phyloP scores from a whole-genome alignment of 352 stramenopile species.

The Ophiocytium majus region DNA sequence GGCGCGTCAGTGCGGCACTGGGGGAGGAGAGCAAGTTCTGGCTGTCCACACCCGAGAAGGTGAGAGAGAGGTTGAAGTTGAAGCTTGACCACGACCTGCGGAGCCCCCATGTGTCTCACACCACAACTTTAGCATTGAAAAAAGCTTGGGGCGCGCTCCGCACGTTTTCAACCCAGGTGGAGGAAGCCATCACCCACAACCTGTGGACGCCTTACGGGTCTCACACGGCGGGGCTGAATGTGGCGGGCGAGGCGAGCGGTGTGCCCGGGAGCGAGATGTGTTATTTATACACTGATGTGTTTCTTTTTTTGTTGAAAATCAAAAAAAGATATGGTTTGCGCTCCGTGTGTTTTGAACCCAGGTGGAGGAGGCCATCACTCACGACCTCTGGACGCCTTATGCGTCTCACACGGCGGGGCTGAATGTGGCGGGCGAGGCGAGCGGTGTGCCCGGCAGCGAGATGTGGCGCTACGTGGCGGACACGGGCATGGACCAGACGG shows the following conservation, averaged over 20 bases:
- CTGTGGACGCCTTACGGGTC: background rate
- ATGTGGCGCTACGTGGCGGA: constrained; percentile 1
- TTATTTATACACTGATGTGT: too few species aligned
- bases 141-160: too few species aligned
- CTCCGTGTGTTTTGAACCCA: too few species aligned
- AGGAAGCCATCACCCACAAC: background rate
- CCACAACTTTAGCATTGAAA: too few species aligned
- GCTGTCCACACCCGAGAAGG: constrained; percentile 12
- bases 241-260: background rate
- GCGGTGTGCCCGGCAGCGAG: constrained; percentile 12
- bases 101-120: too few species aligned
- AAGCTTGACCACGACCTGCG: too few species aligned
- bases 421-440: background rate
- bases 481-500: constrained; percentile 12
- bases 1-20: background rate
- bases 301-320: too few species aligned
- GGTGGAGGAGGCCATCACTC: background rate
- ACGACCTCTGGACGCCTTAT: background rate
- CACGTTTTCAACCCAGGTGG: background rate
- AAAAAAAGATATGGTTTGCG: too few species aligned
- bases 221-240: constrained; percentile 11
- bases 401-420: background rate
- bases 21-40: constrained; percentile 16
- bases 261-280: constrained; percentile 9
- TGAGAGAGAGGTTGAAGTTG: too few species aligned